These are phyloP conservation scores for Suillus cothurnatus DNA, from an alignment of 768 basidiomycete genomes.

Conservation along the genomic window DNA sequence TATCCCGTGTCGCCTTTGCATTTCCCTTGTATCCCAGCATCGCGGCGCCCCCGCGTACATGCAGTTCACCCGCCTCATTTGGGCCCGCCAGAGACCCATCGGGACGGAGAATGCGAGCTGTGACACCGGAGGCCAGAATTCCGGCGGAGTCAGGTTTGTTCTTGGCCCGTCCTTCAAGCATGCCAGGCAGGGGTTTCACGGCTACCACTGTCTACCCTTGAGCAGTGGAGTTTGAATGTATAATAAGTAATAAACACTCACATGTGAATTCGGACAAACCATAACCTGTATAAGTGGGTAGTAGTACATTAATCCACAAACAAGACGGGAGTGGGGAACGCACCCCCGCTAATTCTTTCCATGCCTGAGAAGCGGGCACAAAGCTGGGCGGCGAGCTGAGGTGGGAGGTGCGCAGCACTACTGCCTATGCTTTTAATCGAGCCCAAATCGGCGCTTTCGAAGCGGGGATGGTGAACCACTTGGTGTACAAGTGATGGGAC, in stretches of 20 bases:
- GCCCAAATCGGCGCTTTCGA: constrained; percentile 50
- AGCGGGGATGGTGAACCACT: constrained; percentile 47
- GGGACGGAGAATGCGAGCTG: constrained; percentile 53
- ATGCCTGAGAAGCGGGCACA: constrained; percentile 31
- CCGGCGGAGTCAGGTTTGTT: constrained; percentile 45
- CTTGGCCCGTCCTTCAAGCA: constrained; percentile 40
- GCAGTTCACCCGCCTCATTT: constrained; percentile 65
- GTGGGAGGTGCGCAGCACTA: constrained; percentile 65
- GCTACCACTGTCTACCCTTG: constrained; percentile 15
- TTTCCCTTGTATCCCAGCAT: constrained; percentile 68
- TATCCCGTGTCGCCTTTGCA: constrained; percentile 57
- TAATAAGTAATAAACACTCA: constrained; percentile 1
- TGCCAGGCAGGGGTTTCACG: constrained; percentile 41
- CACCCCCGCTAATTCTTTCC: constrained; percentile 44
- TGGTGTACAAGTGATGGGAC: constrained; percentile 63
- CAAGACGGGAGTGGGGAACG: constrained; percentile 3
- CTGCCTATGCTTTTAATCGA: constrained; percentile 40
- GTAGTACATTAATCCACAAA: not conserved
- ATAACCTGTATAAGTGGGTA: constrained; percentile 44
- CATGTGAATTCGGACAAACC: constrained; percentile 63
- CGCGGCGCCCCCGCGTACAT: constrained; percentile 50
- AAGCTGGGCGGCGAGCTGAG: constrained; percentile 44
- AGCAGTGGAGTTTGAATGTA: not conserved
- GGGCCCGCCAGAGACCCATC: constrained; percentile 53
- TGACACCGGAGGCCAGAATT: constrained; percentile 56